Percentiles rank a stretch among this genome's conserved stretches.
phyloP scores from a whole-genome alignment of 371 early-diverging fungal species.

The Apophysomyces elegans region DNA sequence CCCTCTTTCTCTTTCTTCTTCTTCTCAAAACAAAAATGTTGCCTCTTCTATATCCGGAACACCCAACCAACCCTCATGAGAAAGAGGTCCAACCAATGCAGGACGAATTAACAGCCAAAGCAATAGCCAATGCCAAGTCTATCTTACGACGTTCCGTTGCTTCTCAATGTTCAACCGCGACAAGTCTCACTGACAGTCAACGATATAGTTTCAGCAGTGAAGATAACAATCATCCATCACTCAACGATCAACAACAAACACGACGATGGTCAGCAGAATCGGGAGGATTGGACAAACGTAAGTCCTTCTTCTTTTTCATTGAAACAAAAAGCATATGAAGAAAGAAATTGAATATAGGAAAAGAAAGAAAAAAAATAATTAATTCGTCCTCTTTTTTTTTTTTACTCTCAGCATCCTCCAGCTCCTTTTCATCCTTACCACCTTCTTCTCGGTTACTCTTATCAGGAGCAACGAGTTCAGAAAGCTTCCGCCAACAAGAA shows the following conservation, averaged over 20 bases:
- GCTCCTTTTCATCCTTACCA: constrained; percentile 31
- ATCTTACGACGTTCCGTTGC: constrained; percentile 37
- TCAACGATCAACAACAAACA: constrained; percentile 23
- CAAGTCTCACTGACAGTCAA: constrained; percentile 33
- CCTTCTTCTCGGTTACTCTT: constrained; percentile 39
- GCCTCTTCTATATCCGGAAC: constrained; percentile 16
- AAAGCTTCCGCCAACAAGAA: constrained; percentile 38
- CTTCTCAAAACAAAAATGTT: constrained; percentile 8
- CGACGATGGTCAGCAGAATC: constrained; percentile 31
- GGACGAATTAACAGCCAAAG: constrained; percentile 13
- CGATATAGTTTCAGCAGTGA: constrained; percentile 36
- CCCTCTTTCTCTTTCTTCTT: neutral
- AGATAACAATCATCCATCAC: constrained; percentile 12
- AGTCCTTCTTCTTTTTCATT: neutral
- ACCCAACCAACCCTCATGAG: constrained; percentile 8
- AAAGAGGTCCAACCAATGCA: constrained; percentile 19
- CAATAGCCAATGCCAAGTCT: constrained; percentile 16
- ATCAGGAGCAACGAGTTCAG: constrained; percentile 39
- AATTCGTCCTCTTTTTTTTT: constrained; percentile 4
- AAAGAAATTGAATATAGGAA: too few species aligned
- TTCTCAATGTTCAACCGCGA: constrained; percentile 41
- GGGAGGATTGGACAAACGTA: constrained; percentile 26
- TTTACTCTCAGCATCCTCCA: constrained; percentile 21
- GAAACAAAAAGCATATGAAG: too few species aligned
- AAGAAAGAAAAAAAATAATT: constrained; percentile 12